A percentile compares a stretch with the other conserved stretches of the same genome.
Conservation (phyloP, 1,284 basidiomycete genomes). For the Puccinia triticina region DNA sequence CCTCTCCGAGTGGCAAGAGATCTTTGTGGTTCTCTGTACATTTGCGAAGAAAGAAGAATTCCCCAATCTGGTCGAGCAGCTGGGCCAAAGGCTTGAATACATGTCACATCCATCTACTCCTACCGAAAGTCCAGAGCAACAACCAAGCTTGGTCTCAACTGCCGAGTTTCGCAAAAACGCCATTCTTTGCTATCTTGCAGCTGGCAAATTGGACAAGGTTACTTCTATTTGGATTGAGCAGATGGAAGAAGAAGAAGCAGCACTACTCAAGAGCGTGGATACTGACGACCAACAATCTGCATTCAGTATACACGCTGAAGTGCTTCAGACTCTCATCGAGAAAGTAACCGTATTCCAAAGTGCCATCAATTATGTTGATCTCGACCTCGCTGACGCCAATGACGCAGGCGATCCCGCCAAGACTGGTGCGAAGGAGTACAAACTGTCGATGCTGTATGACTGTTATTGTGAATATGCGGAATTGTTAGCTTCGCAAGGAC, state of each 20-base stretch:
- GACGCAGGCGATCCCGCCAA: slow-evolving; percentile 63
- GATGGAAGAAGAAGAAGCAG: slow-evolving; percentile 80
- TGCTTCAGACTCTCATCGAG: slow-evolving; percentile 91
- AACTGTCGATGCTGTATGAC: slow-evolving; percentile 83
- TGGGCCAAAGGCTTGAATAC: slow-evolving; percentile 87
- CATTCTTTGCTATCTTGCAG: slow-evolving; percentile 82
- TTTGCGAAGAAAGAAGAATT: slow-evolving; percentile 88
- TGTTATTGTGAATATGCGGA: slow-evolving; percentile 95
- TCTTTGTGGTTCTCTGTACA: slow-evolving; percentile 95
- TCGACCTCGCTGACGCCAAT: slow-evolving; percentile 68
- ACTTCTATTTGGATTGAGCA: slow-evolving; percentile 92
- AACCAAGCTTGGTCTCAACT: slow-evolving; percentile 60
- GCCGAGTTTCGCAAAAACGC: slow-evolving; percentile 79
- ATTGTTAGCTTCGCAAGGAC: slow-evolving; percentile 83
- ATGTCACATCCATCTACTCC: slow-evolving; percentile 66
- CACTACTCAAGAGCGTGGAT: slow-evolving; percentile 58
- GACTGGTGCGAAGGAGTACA: slow-evolving; percentile 72
- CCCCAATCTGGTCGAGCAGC: slow-evolving; percentile 79
- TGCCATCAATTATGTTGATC: slow-evolving; percentile 83
- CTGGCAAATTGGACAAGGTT: slow-evolving; percentile 83
- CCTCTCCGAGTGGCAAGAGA: slow-evolving; percentile 90
- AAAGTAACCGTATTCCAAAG: slow-evolving; percentile 93
- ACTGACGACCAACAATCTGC: slow-evolving; percentile 65
- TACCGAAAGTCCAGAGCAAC: slow-evolving; percentile 53
- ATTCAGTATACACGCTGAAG: slow-evolving; percentile 84